Percentiles rank a stretch among this genome's conserved stretches.
These are phyloP conservation scores for Ascochyta fabae DNA, from an alignment of 2,329 filamentous ascomycete genomes.

Conservation along the genomic window DNA sequence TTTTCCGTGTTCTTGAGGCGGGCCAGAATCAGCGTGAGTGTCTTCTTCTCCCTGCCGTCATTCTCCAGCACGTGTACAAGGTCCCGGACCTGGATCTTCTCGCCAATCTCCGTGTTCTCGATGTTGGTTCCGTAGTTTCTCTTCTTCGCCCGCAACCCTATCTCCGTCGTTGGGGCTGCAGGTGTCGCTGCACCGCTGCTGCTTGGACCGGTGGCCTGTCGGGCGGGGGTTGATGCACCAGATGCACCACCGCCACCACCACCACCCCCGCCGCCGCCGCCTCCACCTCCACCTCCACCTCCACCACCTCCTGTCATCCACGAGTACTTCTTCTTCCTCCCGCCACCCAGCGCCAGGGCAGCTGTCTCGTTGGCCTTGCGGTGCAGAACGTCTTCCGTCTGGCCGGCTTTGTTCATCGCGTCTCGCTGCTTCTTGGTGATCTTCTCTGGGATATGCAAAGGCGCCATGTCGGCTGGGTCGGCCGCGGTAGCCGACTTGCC, in stretches of 20 bases:
- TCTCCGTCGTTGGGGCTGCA: constrained; percentile 29
- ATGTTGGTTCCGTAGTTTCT: constrained; percentile 75
- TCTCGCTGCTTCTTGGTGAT: constrained; percentile 89
- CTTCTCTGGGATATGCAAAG: constrained; percentile 50
- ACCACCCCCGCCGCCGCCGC: too few relatives aligned
- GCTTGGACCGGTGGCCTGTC: constrained; percentile 34
- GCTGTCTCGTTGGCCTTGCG: constrained; percentile 87
- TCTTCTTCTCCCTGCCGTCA: constrained; percentile 72
- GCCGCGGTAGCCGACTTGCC: constrained; percentile 35
- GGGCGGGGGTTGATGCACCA: constrained; percentile 41
- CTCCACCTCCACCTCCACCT: constrained; percentile 30
- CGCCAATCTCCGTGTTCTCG: constrained; percentile 78
- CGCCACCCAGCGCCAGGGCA: constrained; percentile 71
- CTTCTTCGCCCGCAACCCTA: constrained; percentile 62
- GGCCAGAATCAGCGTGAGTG: constrained; percentile 46
- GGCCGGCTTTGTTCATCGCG: constrained; percentile 73
- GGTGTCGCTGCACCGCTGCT: constrained; percentile 38
- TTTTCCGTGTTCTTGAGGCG: constrained; percentile 41
- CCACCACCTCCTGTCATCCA: constrained; percentile 70
- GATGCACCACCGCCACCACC: constrained; percentile 17
- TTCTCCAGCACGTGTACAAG: constrained; percentile 79
- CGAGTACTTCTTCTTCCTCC: constrained; percentile 71
- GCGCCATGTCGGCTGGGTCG: constrained; percentile 32
- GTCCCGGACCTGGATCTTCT: constrained; percentile 83
- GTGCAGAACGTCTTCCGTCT: constrained; percentile 79